These are phyloP conservation scores for Tolypocladium guangdongense DNA, from an alignment of 2,329 filamentous ascomycete species.

Conservation along the genomic window DNA sequence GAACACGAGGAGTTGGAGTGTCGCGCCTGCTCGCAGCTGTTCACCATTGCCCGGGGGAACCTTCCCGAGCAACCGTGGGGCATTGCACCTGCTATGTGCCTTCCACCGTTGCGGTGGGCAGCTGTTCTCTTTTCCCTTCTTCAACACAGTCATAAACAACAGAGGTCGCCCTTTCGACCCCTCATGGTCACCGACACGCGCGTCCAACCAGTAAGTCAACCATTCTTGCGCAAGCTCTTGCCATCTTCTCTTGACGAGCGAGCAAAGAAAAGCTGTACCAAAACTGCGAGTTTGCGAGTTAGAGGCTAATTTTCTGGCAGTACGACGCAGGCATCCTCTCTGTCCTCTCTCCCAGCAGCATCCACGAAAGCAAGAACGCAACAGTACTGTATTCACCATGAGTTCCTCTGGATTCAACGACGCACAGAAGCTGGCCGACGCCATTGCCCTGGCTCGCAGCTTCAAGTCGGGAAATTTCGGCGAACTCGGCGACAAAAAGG, in stretches of 20 bases:
- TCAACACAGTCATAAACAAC: not conserved
- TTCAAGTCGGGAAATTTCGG: constrained; percentile 14
- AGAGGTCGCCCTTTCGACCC: no score
- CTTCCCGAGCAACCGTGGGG: not conserved
- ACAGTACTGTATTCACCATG: constrained; percentile 4
- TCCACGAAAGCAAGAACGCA: not conserved
- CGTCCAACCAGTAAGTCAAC: not conserved
- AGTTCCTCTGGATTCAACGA: constrained; percentile 11
- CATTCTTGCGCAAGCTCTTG: not conserved
- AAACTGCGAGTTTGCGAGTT: not conserved
- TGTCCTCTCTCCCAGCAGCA: no score
- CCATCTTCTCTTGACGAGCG: not conserved
- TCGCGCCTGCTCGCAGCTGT: not conserved
- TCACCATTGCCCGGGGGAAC: not conserved
- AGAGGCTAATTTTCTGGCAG: not conserved
- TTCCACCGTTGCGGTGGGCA: not conserved
- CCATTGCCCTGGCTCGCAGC: constrained; percentile 13
- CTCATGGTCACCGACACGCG: no score
- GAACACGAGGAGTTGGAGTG: no score
- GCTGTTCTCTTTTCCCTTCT: not conserved
- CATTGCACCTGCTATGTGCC: not conserved
- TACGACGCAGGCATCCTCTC: no score
- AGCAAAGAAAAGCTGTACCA: not conserved
- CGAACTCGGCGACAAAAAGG: not conserved
- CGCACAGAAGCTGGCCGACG: constrained; percentile 13